phyloP scores from a whole-genome alignment of 495 filamentous ascomycete species.

The Trichocladium antarcticum region DNA sequence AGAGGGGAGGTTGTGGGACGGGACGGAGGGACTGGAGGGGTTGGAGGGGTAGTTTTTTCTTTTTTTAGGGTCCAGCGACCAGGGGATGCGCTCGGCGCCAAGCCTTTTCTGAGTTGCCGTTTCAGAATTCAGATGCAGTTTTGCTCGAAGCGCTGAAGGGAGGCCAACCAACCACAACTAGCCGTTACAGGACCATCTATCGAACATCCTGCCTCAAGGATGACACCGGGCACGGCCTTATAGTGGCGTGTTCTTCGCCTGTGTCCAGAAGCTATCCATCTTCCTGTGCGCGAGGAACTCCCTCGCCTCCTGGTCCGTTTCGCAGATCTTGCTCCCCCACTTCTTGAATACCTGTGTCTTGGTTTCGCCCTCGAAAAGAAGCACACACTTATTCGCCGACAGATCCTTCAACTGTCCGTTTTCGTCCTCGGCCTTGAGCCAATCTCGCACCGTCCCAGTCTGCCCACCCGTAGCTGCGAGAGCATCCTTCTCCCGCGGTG shows the following conservation, averaged over 20 bases:
- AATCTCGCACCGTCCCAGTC: constrained; percentile 44
- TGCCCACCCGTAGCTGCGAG: constrained; percentile 40
- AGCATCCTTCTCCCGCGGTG: constrained; percentile 47
- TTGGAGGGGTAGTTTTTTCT: no score
- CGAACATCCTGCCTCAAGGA: no score
- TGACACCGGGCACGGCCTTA: no score
- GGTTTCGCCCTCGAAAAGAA: constrained; percentile 81
- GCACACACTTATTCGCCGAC: constrained; percentile 60
- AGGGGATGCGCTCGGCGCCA: no score
- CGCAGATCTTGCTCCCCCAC: constrained; percentile 76
- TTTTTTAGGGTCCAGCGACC: no score
- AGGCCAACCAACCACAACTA: no score
- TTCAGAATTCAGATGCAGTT: no score
- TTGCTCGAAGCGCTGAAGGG: no score
- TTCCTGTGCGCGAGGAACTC: constrained; percentile 67
- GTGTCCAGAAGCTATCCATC: constrained; percentile 94
- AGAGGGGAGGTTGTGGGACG: no score
- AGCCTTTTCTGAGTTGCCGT: no score
- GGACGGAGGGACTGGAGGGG: no score
- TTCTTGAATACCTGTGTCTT: constrained; percentile 68
- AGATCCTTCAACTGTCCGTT: constrained; percentile 71
- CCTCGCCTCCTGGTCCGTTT: constrained; percentile 78
- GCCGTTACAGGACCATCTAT: no score
- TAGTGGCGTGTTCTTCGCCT: constrained; percentile 53
- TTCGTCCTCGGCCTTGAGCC: constrained; percentile 69